Evolutionary conservation across 2,329 filamentous ascomycete species (phyloP).

Genomic region (Aureobasidium sp.): DNA sequence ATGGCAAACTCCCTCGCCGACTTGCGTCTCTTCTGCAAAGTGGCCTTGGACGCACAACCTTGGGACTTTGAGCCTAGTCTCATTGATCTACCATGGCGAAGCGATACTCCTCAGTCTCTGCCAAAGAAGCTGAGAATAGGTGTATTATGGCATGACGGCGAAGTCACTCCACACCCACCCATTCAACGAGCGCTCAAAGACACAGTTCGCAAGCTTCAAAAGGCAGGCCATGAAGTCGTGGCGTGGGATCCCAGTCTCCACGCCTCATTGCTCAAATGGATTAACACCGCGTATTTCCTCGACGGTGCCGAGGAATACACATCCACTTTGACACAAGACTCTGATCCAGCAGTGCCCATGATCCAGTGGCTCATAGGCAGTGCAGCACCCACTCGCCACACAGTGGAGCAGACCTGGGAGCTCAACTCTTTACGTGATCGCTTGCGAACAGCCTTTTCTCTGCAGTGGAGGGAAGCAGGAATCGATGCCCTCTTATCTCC

Average conservation of each 20-base stretch:
- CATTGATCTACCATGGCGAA: constrained; percentile 51
- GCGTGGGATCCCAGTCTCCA: constrained; percentile 51
- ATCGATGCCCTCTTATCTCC: constrained; percentile 60
- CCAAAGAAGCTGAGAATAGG: constrained; percentile 46
- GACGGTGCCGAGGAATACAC: constrained; percentile 11
- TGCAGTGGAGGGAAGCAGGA: constrained; percentile 35
- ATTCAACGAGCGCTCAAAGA: constrained; percentile 52
- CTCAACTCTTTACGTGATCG: constrained; percentile 32
- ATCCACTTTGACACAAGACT: not conserved
- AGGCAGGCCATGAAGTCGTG: constrained; percentile 47
- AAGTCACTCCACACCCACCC: constrained; percentile 60
- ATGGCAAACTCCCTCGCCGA: constrained; percentile 48
- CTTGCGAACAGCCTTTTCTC: constrained; percentile 40
- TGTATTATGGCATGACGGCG: constrained; percentile 58
- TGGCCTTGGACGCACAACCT: constrained; percentile 46
- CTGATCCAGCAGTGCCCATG: constrained; percentile 6
- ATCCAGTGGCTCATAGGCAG: constrained; percentile 10
- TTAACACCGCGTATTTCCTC: constrained; percentile 12
- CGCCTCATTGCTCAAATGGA: constrained; percentile 25
- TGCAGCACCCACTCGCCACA: not conserved
- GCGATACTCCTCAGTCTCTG: constrained; percentile 25
- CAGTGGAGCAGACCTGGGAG: constrained; percentile 8
- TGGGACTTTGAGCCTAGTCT: constrained; percentile 53
- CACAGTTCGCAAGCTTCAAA: constrained; percentile 45
- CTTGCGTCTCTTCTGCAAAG: constrained; percentile 47